Base-by-base conservation (phyloP, 2,329 filamentous ascomycete species). In the Clonostachys chloroleuca region DNA sequence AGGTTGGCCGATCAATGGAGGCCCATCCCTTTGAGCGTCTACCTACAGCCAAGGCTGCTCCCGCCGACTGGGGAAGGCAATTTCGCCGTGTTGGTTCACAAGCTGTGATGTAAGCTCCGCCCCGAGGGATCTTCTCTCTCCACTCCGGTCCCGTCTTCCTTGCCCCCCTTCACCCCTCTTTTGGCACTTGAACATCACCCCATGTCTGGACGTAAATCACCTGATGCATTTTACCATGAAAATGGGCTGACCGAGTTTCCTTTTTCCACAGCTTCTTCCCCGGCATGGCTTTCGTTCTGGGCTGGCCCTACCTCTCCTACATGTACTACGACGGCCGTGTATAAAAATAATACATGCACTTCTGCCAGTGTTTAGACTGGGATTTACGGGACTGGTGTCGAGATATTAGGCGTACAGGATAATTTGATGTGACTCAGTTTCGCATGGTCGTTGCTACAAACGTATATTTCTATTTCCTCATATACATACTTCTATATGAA, bases 21-120 rank as follows among this genome's bases (percentile, higher is more conserved):
- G 40, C 64, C 47, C 65, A 68, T 45, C 63, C 64, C 46, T 66
- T 67, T 42, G 59, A 65, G 54, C 60, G 65, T 43, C 51, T 64
- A 13, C 54, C 64, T 40, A 45, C 52, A 14, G 58, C 59, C 45
- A 54, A 54, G 49, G 42, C 59, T 12, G 59, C 60, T n/a, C 49
- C 47, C 34, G 56, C 56, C 40, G 61, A 68, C 49, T 69, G 65
- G 54, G 55, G 51, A 39, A 57, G 52, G 45, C 56, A 66, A 49
- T 49, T 57, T 42, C 63, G 61, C 56, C 59, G 62, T 34, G 52
- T 60, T 46, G 59, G 59, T 10, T 55, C 52, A 45, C 63, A 65
- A 45, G 52, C 57, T n/a, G 48, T 59, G 24, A 40, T 64, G 66
- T 68, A 61, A 30, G 24, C 24, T 30, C 24, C 24, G 24, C 24